Percentiles rank a stretch among this genome's conserved stretches.
Conservation (phyloP, 2,329 filamentous ascomycete genomes). For the Septoria linicola region DNA sequence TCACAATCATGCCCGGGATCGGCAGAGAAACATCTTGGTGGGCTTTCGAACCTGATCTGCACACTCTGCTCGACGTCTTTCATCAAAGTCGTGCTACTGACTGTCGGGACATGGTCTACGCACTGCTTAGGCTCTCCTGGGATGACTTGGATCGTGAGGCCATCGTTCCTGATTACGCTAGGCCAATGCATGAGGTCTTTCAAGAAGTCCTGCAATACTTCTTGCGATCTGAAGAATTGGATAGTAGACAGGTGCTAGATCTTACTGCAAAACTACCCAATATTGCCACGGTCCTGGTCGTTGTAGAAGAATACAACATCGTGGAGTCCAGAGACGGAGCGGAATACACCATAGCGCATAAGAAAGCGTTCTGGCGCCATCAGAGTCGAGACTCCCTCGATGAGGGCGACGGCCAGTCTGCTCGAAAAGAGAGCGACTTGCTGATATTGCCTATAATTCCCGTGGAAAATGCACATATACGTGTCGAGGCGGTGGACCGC, state of each 20-base stretch:
- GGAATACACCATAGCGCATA: too few species aligned
- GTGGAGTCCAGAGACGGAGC: too few species aligned
- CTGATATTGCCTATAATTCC: too few species aligned
- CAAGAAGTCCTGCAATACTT: background rate
- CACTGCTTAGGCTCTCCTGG: slow-evolving; percentile 4
- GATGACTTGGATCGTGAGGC: background rate
- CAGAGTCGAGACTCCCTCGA: too few species aligned
- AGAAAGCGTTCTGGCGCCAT: too few species aligned
- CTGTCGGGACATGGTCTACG: slow-evolving; percentile 17
- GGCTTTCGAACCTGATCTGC: background rate
- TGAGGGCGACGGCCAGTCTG: too few species aligned
- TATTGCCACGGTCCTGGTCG: background rate
- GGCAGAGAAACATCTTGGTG: background rate
- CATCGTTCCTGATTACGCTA: background rate
- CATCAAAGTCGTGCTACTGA: slow-evolving; percentile 1
- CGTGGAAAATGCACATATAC: too few species aligned
- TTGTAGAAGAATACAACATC: background rate
- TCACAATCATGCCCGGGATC: background rate
- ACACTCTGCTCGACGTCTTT: slow-evolving; percentile 11
- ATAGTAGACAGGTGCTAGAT: background rate
- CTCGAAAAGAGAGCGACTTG: too few species aligned
- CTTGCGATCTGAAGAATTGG: background rate
- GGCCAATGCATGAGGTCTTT: background rate
- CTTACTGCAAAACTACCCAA: background rate
- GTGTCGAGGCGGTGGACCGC: too few species aligned